Evolutionary conservation across 2,329 filamentous ascomycete species (phyloP).

Genomic region (Neonectria hederae): DNA sequence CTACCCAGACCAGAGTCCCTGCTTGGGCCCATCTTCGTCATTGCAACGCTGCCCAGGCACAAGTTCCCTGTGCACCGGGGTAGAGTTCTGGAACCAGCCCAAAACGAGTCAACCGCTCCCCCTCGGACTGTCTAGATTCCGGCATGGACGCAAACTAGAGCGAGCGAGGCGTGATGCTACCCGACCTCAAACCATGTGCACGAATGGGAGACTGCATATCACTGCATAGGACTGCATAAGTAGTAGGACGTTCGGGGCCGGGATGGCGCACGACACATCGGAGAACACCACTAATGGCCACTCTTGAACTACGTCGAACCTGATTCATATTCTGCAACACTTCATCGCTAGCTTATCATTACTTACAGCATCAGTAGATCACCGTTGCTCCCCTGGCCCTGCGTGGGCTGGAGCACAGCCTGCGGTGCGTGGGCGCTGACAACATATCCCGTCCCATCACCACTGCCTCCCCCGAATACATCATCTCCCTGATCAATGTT

Average conservation of each 20-base stretch:
- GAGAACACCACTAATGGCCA: neutral
- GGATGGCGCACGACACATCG: neutral
- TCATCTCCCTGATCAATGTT: conserved; percentile 71
- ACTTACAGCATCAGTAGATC: conserved; percentile 74
- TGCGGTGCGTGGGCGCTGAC: conserved; percentile 86
- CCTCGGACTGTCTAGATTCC: conserved; percentile 18
- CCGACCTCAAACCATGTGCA: conserved; percentile 1
- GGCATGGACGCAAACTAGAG: conserved; percentile 15
- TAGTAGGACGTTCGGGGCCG: neutral
- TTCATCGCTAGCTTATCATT: conserved; percentile 32
- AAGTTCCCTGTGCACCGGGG: conserved; percentile 26
- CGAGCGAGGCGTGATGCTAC: conserved; percentile 9
- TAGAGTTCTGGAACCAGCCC: conserved; percentile 37
- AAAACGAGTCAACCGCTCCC: conserved; percentile 25
- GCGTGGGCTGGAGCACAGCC: conserved; percentile 75
- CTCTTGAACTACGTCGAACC: conserved; percentile 9
- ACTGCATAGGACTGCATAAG: neutral
- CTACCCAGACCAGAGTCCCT: conserved; percentile 17
- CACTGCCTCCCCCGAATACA: conserved; percentile 68
- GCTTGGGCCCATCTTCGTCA: conserved; percentile 7
- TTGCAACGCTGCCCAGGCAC: conserved; percentile 20
- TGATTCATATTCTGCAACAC: conserved; percentile 26
- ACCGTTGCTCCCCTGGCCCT: conserved; percentile 71
- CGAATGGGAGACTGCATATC: neutral
- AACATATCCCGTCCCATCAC: conserved; percentile 68